Percentiles rank a stretch among this genome's conserved stretches.
Evolutionary conservation across 345 rosid genomes (phyloP).

Genomic region (Murraya koenigii): DNA sequence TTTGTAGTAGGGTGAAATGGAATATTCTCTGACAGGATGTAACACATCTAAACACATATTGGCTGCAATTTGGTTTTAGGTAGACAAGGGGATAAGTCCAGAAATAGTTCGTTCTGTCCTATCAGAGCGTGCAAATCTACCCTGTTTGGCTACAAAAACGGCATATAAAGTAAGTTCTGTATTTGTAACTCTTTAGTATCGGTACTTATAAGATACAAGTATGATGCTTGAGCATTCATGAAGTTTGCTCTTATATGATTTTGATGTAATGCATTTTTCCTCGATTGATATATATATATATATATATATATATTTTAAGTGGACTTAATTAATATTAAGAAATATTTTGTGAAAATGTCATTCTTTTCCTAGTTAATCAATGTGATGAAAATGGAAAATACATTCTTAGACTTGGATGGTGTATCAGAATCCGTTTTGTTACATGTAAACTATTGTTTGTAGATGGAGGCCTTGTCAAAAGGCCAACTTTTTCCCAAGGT

Average conservation of each 20-base stretch:
- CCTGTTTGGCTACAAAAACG: slow-evolving; percentile 85
- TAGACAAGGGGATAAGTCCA: slow-evolving; percentile 77
- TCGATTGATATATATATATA: too few relatives aligned
- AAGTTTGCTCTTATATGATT: background rate
- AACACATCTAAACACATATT: background rate
- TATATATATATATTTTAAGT: background rate
- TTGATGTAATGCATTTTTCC: background rate
- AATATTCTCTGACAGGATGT: background rate
- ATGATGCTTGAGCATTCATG: background rate
- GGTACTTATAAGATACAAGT: background rate
- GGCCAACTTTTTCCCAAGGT: slow-evolving; percentile 66
- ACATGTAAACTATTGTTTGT: slow-evolving; percentile 21
- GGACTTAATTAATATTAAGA: background rate
- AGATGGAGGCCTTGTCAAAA: slow-evolving; percentile 75
- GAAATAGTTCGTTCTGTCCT: slow-evolving; percentile 90
- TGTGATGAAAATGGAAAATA: background rate
- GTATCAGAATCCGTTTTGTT: background rate
- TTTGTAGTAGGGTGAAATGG: background rate
- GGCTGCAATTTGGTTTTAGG: slow-evolving; percentile 39
- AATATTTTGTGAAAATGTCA: background rate
- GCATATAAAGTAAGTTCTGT: slow-evolving; percentile 58
- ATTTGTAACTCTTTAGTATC: background rate
- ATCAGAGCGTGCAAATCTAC: slow-evolving; percentile 70
- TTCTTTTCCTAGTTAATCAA: background rate
- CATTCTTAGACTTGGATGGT: background rate